These are phyloP conservation scores for Nemania sp. DNA, from an alignment of 2,329 filamentous ascomycete species.

Conservation along the genomic window DNA sequence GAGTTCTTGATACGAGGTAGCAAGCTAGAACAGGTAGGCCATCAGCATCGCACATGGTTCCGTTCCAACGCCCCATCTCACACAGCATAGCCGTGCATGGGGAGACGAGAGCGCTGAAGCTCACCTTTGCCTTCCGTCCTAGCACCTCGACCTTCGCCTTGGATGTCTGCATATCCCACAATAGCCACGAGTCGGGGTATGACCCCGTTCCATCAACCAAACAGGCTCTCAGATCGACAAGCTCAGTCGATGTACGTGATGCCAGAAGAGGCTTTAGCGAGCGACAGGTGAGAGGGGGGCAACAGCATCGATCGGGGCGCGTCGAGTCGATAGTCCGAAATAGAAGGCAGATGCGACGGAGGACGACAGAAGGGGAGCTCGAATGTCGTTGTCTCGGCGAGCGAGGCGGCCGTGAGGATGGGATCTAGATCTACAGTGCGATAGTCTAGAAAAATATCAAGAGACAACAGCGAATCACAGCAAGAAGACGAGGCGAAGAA, in stretches of 20 bases:
- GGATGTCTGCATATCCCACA: conserved; percentile 45
- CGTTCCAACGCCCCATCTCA: background rate
- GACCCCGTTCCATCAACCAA: conserved; percentile 31
- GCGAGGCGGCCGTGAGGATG: too few species aligned
- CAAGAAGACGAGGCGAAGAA: too few species aligned
- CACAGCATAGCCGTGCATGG: background rate
- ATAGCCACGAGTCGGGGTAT: conserved; percentile 27
- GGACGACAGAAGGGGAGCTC: background rate
- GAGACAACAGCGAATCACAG: background rate
- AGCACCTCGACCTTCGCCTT: conserved; percentile 54
- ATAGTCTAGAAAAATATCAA: background rate
- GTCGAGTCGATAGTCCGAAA: background rate
- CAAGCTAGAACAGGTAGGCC: conserved; percentile 66
- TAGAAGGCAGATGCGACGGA: conserved; percentile 1
- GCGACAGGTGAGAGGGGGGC: background rate
- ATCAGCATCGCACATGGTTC: conserved; percentile 18
- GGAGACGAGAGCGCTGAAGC: conserved; percentile 18
- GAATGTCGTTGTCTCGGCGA: too few species aligned
- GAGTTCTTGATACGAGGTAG: conserved; percentile 93
- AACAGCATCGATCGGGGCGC: conserved; percentile 17
- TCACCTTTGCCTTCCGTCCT: conserved; percentile 44
- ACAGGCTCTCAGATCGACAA: background rate
- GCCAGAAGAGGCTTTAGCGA: background rate
- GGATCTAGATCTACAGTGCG: background rate
- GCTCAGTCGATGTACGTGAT: background rate